A percentile compares a stretch with the other conserved stretches of the same genome.
These are phyloP conservation scores for Leucosporidium yakuticum DNA, from an alignment of 768 basidiomycete species.

Conservation along the genomic window DNA sequence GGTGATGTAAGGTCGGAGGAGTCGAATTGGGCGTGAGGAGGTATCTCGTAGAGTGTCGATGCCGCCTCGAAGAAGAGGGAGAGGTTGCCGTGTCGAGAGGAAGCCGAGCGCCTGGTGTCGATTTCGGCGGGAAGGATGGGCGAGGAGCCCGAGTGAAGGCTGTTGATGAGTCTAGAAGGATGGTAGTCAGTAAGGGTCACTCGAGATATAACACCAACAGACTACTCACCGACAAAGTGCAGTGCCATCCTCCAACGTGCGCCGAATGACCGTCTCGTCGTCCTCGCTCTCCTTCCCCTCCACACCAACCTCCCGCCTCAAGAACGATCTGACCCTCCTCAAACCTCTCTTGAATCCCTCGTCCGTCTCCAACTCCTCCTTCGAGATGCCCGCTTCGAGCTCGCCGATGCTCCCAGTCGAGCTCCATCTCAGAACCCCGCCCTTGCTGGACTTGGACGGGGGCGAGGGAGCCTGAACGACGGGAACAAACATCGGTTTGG, in stretches of 20 bases:
- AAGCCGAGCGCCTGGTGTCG: neutral
- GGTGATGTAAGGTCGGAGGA: neutral
- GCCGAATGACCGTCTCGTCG: neutral
- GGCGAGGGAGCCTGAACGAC: too few relatives aligned
- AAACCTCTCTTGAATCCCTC: neutral
- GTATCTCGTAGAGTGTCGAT: constrained; percentile 10
- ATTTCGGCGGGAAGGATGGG: constrained; percentile 6
- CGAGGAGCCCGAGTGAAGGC: constrained; percentile 8
- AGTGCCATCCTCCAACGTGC: neutral
- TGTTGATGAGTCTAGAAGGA: neutral
- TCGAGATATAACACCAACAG: too few relatives aligned
- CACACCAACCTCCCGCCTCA: too few relatives aligned
- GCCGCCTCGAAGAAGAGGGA: neutral
- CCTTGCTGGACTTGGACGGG: too few relatives aligned
- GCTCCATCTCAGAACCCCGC: too few relatives aligned
- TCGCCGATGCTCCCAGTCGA: too few relatives aligned
- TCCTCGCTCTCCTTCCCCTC: too few relatives aligned
- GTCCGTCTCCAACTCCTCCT: neutral
- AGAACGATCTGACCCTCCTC: neutral
- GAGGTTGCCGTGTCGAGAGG: neutral
- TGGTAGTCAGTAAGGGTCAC: neutral
- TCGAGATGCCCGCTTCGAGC: too few relatives aligned
- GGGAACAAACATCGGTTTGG: too few relatives aligned
- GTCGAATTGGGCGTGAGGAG: neutral
- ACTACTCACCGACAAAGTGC: neutral